phyloP scores from a whole-genome alignment of 1,139 yeast genomes.

The Scheffersomyces illinoinensis region DNA sequence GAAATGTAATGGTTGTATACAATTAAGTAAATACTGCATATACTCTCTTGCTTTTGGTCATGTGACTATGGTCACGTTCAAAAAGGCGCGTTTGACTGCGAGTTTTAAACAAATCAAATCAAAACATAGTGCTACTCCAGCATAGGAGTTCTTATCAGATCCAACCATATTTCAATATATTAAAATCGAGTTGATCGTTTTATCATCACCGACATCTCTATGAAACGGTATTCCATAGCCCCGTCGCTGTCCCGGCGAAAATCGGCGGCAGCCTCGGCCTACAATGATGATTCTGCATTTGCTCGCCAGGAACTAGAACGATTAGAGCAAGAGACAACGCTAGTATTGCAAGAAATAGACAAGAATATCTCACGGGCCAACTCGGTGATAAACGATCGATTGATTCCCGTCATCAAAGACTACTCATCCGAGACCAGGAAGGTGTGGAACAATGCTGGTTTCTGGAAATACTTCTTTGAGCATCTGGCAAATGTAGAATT shows the following conservation, averaged over 20 bases:
- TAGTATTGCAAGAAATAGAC: conserved; percentile 78
- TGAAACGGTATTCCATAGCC: conserved; percentile 44
- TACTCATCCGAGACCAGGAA: conserved; percentile 56
- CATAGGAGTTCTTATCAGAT: neutral
- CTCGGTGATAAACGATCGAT: conserved; percentile 57
- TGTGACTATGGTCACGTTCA: neutral
- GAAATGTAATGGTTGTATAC: too few relatives aligned
- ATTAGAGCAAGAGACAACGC: conserved; percentile 79
- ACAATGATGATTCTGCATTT: conserved; percentile 25
- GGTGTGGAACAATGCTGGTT: conserved; percentile 62
- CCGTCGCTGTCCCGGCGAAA: conserved; percentile 41
- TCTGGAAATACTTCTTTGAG: conserved; percentile 78
- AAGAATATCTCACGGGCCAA: conserved; percentile 66
- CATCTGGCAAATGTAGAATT: conserved; percentile 72
- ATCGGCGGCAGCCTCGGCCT: conserved; percentile 22
- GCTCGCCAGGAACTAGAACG: conserved; percentile 57
- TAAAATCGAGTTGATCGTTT: neutral
- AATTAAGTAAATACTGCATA: too few relatives aligned
- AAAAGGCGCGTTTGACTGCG: neutral
- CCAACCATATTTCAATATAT: neutral
- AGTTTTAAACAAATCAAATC: neutral
- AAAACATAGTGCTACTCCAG: neutral
- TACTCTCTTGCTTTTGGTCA: neutral
- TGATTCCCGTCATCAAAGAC: conserved; percentile 61
- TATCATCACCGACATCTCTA: conserved; percentile 6